These are phyloP conservation scores for Lantana camara DNA, from an alignment of 257 asterid species.

Conservation along the genomic window DNA sequence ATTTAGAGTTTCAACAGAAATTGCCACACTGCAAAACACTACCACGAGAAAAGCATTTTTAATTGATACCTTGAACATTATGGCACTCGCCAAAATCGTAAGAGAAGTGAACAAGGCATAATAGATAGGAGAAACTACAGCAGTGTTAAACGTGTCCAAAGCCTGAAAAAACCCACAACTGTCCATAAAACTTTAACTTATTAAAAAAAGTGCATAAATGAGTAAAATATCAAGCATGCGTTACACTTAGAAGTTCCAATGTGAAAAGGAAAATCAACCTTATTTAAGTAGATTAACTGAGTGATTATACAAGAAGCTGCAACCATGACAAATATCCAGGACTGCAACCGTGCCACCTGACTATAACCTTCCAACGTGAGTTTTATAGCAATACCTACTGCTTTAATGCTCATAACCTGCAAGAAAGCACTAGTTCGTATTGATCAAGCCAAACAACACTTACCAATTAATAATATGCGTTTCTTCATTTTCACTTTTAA, in stretches of 20 bases:
- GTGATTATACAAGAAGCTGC: slow-evolving; percentile 62
- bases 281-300: slow-evolving; percentile 79
- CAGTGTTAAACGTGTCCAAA: slow-evolving; percentile 61
- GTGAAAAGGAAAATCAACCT: slow-evolving; percentile 43
- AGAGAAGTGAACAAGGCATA: slow-evolving; percentile 76
- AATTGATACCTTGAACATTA: slow-evolving; percentile 66
- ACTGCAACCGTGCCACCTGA: slow-evolving; percentile 61
- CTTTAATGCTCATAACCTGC: slow-evolving; percentile 92
- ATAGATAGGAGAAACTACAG: slow-evolving; percentile 70
- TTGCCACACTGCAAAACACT: not conserved
- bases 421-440: slow-evolving; percentile 22
- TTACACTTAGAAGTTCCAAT: not conserved
- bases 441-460: not conserved
- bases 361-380: slow-evolving; percentile 72
- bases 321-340: slow-evolving; percentile 80
- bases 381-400: slow-evolving; percentile 78
- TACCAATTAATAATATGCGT: not conserved
- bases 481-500: not conserved
- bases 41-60: slow-evolving; percentile 1
- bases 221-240: not conserved
- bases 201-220: not conserved
- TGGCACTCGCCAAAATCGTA: slow-evolving; percentile 72
- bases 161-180: slow-evolving; percentile 42
- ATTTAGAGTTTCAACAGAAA: slow-evolving; percentile 10
- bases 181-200: slow-evolving; percentile 16